Base-by-base conservation (phyloP, 164 flowering plant genomes). In the Berberis vulgaris region DNA sequence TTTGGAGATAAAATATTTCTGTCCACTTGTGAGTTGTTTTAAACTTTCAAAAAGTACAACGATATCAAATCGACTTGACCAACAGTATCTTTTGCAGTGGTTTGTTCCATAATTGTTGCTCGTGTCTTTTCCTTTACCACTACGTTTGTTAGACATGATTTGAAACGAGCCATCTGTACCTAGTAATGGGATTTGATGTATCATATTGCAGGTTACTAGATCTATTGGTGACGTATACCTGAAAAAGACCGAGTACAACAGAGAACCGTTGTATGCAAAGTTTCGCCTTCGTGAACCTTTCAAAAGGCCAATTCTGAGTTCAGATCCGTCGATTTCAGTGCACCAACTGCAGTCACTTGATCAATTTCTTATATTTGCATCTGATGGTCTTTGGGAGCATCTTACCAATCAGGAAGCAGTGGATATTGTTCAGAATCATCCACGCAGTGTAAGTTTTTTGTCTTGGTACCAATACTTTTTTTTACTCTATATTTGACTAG, bases 301-400 rank as follows among this genome's bases (percentile, higher is more conserved):
- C 57, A 82, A 60, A 62, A 88, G 79, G 71, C 90, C 92, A 4
- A 82, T 86, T 59, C 72, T 86, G 74, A 88, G 90, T 60, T 10
- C 88, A 50, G 96, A 88, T 6, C 96, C 96, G 45, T 53, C 92
- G 57, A 82, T 88, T 59, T 71, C 83, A 12, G 82, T 71, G 67
- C 83, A 84, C 62, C 81, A 73, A 58, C 73, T 88, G 70, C 83
- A 84, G 66, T 83, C 90, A 59, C 79, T 83, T 49, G 96, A 88
- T 78, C 86, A 76, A 43, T 88, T 88, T 67, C 64, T 88, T 47
- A 86, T 88, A 71, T 83, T 83, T 70, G 96, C 92, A 63, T 88
- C 96, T 41, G 96, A 88, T 70, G 92, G 92, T 50, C 88, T 86
- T 0, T 88, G 96, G 96, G 96, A 88, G 72, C 96, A 86, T 70